Evolutionary conservation across 1,284 basidiomycete genomes (phyloP).

Genomic region (Phellinidium pouzarii): DNA sequence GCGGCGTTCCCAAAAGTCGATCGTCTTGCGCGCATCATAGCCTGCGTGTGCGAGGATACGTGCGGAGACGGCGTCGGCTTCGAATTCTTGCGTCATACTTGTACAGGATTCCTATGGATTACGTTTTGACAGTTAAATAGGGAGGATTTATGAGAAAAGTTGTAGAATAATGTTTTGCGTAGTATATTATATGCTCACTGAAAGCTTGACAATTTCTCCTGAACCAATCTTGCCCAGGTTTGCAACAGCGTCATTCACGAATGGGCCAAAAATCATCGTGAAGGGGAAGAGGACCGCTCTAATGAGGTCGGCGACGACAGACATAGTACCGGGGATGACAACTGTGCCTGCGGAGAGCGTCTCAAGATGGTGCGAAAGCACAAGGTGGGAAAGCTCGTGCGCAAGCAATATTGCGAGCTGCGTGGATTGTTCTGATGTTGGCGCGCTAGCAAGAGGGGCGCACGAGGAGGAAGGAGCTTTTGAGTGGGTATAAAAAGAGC

Average conservation of each 20-base stretch:
- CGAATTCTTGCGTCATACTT: constrained; percentile 72
- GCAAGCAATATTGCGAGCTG: constrained; percentile 82
- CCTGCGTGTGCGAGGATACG: constrained; percentile 84
- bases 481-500: constrained; percentile 34
- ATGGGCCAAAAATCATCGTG: constrained; percentile 85
- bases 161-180: constrained; percentile 30
- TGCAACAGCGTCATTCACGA: constrained; percentile 85
- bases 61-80: constrained; percentile 84
- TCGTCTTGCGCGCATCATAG: constrained; percentile 71
- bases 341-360: constrained; percentile 78
- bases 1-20: constrained; percentile 66
- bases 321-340: constrained; percentile 73
- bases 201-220: constrained; percentile 63
- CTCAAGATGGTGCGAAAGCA: constrained; percentile 86
- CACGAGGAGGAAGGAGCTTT: constrained; percentile 30
- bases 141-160: constrained; percentile 5
- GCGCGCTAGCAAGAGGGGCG: constrained; percentile 32
- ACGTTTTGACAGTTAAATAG: not conserved
- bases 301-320: constrained; percentile 76
- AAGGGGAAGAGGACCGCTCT: constrained; percentile 81
- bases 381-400: constrained; percentile 82
- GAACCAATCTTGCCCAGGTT: constrained; percentile 71
- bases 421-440: constrained; percentile 73
- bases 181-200: constrained; percentile 27
- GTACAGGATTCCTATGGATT: constrained; percentile 49